These are phyloP conservation scores for Pyrus hybrid DNA, from an alignment of 331 rosid genomes.

Conservation along the genomic window DNA sequence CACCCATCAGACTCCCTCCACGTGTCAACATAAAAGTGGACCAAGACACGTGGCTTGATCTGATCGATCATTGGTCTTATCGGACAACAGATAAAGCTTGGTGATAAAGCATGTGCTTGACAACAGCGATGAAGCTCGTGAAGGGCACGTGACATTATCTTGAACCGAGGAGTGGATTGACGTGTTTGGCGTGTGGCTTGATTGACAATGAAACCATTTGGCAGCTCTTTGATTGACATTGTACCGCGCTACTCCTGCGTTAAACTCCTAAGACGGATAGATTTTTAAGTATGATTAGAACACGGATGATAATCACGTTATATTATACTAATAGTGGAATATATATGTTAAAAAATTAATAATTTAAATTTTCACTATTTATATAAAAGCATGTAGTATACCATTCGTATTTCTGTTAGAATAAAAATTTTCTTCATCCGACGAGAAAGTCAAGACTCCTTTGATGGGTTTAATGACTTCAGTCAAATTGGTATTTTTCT, in stretches of 20 bases:
- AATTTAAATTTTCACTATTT: no score
- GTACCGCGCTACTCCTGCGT: no score
- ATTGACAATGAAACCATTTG: neutral
- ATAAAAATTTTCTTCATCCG: rapidly evolving
- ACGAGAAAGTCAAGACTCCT: no score
- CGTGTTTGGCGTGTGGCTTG: neutral
- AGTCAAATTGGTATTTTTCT: no score
- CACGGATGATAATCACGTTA: no score
- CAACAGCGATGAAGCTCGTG: neutral
- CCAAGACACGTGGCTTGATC: neutral
- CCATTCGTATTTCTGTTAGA: rapidly evolving
- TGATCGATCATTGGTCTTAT: neutral
- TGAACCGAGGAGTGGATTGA: neutral
- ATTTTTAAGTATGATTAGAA: no score
- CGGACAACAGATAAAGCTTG: neutral
- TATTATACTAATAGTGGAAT: no score
- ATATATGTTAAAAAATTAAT: no score
- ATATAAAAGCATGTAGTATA: no score
- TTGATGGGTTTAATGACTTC: no score
- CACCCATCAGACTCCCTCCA: neutral
- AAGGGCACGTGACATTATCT: slow-evolving; percentile 6
- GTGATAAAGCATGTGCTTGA: neutral
- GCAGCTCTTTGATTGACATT: no score
- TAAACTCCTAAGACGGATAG: no score
- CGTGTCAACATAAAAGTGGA: neutral